These are phyloP conservation scores for Magnolia changhungtana DNA, from an alignment of 164 flowering plant species.

Conservation along the genomic window DNA sequence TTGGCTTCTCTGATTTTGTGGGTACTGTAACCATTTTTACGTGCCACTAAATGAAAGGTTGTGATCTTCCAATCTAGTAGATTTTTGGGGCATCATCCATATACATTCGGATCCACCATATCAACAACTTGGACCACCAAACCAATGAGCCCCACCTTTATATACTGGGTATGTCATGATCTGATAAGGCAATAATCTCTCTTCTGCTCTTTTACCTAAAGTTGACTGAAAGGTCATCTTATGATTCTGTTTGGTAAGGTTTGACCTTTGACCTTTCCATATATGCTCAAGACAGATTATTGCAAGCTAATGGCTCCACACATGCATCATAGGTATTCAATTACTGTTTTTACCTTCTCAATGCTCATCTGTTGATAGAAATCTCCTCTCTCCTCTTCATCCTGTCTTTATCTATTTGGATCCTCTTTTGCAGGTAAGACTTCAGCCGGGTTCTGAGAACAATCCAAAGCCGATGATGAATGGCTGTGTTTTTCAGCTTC, in stretches of 20 bases:
- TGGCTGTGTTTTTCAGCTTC: constrained; percentile 30
- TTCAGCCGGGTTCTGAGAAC: constrained; percentile 30
- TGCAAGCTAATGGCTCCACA: not conserved
- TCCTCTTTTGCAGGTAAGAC: constrained; percentile 39
- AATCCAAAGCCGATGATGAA: constrained; percentile 32
- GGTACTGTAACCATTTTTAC: not conserved
- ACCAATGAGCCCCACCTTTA: not conserved
- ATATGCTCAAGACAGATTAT: not conserved
- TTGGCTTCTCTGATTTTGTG: not conserved
- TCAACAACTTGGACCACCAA: not conserved
- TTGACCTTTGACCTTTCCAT: not conserved
- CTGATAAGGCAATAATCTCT: not conserved
- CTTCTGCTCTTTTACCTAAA: not conserved
- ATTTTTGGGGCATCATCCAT: not conserved
- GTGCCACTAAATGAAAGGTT: not conserved
- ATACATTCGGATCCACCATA: not conserved
- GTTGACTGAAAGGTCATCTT: not conserved
- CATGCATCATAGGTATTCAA: not conserved
- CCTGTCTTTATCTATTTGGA: not conserved
- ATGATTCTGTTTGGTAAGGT: too few species aligned
- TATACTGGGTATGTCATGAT: not conserved
- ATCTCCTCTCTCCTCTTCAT: too few species aligned
- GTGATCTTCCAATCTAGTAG: not conserved
- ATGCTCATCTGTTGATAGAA: too few species aligned
- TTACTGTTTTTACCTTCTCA: not conserved